These are phyloP conservation scores for Hippophae tibetana DNA, from an alignment of 306 rosid species.

Conservation along the genomic window DNA sequence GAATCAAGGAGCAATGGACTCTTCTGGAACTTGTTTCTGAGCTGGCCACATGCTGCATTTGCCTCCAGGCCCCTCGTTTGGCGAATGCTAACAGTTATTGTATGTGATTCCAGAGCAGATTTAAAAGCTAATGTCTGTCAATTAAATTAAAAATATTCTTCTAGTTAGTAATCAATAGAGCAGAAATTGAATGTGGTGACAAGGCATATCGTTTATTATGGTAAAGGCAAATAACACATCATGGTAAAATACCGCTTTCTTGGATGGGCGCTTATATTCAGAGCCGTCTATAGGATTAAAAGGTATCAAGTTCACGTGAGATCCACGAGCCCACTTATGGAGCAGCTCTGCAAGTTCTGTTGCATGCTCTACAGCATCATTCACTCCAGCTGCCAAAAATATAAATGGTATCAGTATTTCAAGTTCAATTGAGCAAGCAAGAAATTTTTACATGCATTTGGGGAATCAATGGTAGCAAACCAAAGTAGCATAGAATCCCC, in stretches of 20 bases:
- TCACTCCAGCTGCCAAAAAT: slow-evolving; percentile 75
- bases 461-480: too few relatives aligned
- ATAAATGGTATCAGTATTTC: slow-evolving; percentile 12
- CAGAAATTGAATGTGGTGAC: neutral
- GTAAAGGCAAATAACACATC: slow-evolving; percentile 2
- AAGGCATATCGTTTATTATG: neutral
- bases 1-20: slow-evolving; percentile 50
- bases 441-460: neutral
- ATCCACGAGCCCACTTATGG: slow-evolving; percentile 48
- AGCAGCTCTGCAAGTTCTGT: slow-evolving; percentile 76
- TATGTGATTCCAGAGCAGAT: slow-evolving; percentile 58
- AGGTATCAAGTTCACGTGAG: slow-evolving; percentile 93
- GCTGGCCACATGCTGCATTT: slow-evolving; percentile 98
- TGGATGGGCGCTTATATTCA: slow-evolving; percentile 74
- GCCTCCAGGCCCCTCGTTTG: slow-evolving; percentile 96
- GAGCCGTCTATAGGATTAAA: slow-evolving; percentile 93
- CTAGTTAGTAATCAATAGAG: neutral
- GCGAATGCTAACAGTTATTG: slow-evolving; percentile 65
- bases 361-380: slow-evolving; percentile 75
- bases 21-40: slow-evolving; percentile 78
- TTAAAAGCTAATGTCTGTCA: slow-evolving; percentile 69
- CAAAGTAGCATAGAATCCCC: too few relatives aligned
- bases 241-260: slow-evolving; percentile 55
- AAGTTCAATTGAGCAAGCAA: neutral
- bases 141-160: slow-evolving; percentile 6